Percentiles rank a stretch among this genome's conserved stretches.
These are phyloP conservation scores for Ballota nigra DNA, from an alignment of 257 asterid genomes.

Conservation along the genomic window DNA sequence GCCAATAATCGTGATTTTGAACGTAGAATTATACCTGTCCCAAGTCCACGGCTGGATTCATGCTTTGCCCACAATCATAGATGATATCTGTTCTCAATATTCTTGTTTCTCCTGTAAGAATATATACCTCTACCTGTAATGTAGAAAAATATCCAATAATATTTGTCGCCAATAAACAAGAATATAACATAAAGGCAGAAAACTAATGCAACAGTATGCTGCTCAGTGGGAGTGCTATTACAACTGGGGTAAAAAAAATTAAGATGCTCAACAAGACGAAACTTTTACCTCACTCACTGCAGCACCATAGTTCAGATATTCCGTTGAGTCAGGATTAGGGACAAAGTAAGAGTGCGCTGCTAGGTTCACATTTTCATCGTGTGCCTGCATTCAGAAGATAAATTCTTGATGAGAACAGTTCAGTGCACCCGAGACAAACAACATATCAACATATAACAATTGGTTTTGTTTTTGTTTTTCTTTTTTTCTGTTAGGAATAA, in stretches of 20 bases:
- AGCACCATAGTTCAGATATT: conserved; percentile 21
- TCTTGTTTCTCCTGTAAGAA: conserved; percentile 17
- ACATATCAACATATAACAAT: too few species aligned
- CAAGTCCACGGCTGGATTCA: conserved; percentile 21
- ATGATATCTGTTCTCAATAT: conserved; percentile 19
- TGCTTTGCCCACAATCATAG: conserved; percentile 25
- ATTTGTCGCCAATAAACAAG: neutral
- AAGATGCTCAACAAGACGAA: neutral
- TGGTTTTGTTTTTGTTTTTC: too few species aligned
- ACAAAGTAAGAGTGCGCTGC: conserved; percentile 16
- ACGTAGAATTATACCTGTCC: conserved; percentile 16
- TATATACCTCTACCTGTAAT: conserved; percentile 19
- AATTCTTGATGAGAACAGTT: neutral
- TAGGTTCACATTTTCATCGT: conserved; percentile 18
- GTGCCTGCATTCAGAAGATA: conserved; percentile 15
- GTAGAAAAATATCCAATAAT: neutral
- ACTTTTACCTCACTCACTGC: conserved; percentile 25
- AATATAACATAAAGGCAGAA: neutral
- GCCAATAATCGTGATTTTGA: neutral
- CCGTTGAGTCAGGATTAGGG: neutral
- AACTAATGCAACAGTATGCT: neutral
- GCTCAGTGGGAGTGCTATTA: neutral
- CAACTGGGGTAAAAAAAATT: neutral
- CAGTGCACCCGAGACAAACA: neutral
- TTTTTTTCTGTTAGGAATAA: too few species aligned